A percentile compares a stretch with the other conserved stretches of the same genome.
Conservation (phyloP, 129 eudicot genomes). For the Chrysanthemum seticuspe region DNA sequence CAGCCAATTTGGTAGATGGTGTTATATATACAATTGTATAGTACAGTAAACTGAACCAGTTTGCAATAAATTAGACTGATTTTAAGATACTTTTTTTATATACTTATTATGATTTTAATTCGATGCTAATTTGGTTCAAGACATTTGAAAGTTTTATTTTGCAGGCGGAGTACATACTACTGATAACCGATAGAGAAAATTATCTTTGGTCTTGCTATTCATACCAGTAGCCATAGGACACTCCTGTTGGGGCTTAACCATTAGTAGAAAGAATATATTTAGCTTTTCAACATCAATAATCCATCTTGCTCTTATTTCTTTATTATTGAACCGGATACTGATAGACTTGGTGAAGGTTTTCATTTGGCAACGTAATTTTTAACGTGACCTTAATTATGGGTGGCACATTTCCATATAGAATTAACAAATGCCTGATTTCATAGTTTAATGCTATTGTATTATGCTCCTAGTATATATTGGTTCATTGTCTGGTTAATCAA, state of each 20-base stretch:
- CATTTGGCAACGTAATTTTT: constrained; percentile 5
- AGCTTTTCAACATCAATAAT: constrained; percentile 4
- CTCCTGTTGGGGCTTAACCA: neutral
- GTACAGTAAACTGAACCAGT: too few relatives aligned
- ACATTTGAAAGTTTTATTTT: constrained; percentile 20
- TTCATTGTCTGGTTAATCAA: neutral
- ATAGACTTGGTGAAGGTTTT: constrained; percentile 17
- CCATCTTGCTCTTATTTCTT: neutral
- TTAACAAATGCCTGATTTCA: neutral
- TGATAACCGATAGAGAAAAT: constrained; percentile 6
- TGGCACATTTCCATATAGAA: constrained; percentile 25
- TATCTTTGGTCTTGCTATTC: too few relatives aligned
- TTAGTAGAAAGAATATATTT: constrained; percentile 6
- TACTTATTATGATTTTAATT: neutral
- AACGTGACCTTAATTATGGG: constrained; percentile 7
- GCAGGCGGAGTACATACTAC: constrained; percentile 15
- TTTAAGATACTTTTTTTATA: neutral
- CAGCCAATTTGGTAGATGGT: neutral
- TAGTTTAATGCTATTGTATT: too few relatives aligned
- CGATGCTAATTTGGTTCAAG: constrained; percentile 1
- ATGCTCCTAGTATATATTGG: too few relatives aligned
- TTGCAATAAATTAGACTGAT: neutral
- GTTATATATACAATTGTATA: neutral
- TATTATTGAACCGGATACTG: constrained; percentile 10
- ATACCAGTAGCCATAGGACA: constrained; percentile 8